phyloP scores from a whole-genome alignment of 768 basidiomycete species.

The Pulveroboletus sp. region DNA sequence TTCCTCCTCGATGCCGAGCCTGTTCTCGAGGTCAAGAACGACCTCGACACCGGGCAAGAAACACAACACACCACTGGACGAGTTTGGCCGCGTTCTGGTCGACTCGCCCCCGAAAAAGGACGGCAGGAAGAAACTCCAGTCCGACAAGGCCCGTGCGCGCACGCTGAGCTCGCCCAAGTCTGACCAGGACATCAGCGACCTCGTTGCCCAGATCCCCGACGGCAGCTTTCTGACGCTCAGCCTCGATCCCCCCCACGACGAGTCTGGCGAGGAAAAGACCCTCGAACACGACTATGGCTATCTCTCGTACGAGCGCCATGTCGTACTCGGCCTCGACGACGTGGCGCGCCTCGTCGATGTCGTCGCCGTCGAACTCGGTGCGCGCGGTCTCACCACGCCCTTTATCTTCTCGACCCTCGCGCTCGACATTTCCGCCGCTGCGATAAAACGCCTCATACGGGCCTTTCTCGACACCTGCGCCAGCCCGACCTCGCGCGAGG shows the following conservation, averaged over 20 bases:
- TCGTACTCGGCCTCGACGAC: slow-evolving; percentile 74
- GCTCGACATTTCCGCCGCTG: slow-evolving; percentile 76
- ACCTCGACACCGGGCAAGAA: slow-evolving; percentile 54
- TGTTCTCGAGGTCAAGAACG: slow-evolving; percentile 71
- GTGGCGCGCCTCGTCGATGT: slow-evolving; percentile 70
- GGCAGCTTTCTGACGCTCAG: slow-evolving; percentile 53
- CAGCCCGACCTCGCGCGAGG: slow-evolving; percentile 33
- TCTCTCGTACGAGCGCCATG: slow-evolving; percentile 67
- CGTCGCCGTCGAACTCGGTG: slow-evolving; percentile 65
- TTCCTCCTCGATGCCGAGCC: slow-evolving; percentile 52
- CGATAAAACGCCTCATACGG: slow-evolving; percentile 74
- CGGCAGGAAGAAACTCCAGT: slow-evolving; percentile 43
- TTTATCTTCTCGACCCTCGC: slow-evolving; percentile 90
- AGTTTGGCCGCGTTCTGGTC: slow-evolving; percentile 57
- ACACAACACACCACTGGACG: slow-evolving; percentile 42
- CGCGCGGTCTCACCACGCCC: slow-evolving; percentile 80
- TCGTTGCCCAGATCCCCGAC: slow-evolving; percentile 43
- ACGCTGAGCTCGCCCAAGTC: slow-evolving; percentile 40
- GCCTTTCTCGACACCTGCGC: slow-evolving; percentile 70
- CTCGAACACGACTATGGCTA: slow-evolving; percentile 64
- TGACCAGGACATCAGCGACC: slow-evolving; percentile 32
- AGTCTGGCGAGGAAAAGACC: slow-evolving; percentile 37
- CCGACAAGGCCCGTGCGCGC: slow-evolving; percentile 36
- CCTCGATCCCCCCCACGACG: slow-evolving; percentile 46
- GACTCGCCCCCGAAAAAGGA: slow-evolving; percentile 45